Evolutionary conservation across 148 eudicot genomes (phyloP).

Genomic region (Rhododendron vialii): DNA sequence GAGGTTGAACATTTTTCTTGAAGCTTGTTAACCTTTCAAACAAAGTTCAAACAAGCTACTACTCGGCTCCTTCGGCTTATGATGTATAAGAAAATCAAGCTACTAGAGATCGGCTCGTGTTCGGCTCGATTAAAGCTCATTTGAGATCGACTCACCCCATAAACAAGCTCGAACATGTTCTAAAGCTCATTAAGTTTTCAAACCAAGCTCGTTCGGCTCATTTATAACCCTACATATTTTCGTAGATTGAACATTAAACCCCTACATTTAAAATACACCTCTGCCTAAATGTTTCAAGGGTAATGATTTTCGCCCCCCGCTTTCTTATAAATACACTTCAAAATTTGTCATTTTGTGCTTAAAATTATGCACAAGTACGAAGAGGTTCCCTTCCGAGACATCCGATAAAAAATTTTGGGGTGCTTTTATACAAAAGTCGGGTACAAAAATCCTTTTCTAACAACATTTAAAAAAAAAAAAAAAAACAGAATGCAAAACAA

Average conservation of each 20-base stretch:
- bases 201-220: no score
- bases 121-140: no score
- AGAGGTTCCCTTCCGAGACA: background rate
- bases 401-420: background rate
- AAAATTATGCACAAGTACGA: background rate
- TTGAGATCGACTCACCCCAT: no score
- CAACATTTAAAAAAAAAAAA: background rate
- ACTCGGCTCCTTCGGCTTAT: no score
- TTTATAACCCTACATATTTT: background rate
- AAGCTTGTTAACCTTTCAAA: no score
- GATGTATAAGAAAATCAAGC: no score
- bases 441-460: background rate
- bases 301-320: background rate
- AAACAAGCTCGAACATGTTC: no score
- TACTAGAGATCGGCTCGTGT: no score
- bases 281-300: background rate
- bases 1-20: no score
- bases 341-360: background rate
- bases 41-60: no score
- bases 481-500: background rate
- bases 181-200: no score
- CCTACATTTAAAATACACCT: background rate
- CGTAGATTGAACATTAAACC: background rate
- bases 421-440: background rate
- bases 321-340: no score